Percentiles rank a stretch among this genome's conserved stretches.
phyloP scores from a whole-genome alignment of 129 eudicot genomes.

The Tagetes erecta region DNA sequence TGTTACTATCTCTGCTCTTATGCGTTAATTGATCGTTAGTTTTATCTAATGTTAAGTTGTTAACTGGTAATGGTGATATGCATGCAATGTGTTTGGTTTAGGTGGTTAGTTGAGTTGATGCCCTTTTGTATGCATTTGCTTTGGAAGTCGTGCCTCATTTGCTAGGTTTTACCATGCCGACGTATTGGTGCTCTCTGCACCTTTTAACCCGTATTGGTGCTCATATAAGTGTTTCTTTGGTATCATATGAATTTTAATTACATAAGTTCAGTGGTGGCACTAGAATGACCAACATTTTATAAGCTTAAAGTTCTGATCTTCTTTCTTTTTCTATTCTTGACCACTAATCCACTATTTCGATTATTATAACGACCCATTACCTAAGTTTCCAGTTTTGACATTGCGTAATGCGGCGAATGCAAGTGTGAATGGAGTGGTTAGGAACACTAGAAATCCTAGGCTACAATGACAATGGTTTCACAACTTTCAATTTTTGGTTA shows the following conservation, averaged over 20 bases:
- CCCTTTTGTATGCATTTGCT: background rate
- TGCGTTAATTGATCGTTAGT: background rate
- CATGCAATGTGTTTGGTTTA: background rate
- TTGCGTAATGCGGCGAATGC: background rate
- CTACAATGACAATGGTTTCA: background rate
- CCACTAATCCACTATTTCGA: background rate
- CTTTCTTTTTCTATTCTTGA: background rate
- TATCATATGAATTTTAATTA: background rate
- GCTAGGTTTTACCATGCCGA: background rate
- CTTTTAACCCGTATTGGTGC: background rate
- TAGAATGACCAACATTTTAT: background rate
- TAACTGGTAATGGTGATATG: background rate
- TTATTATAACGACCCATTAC: background rate
- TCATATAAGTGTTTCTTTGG: background rate
- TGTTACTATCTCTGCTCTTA: background rate
- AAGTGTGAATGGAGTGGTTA: background rate
- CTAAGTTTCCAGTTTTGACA: background rate
- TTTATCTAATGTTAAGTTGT: background rate
- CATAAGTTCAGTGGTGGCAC: slow-evolving; percentile 1
- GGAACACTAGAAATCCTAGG: background rate
- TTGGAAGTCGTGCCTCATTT: background rate
- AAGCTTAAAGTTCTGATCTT: background rate
- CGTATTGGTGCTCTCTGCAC: background rate
- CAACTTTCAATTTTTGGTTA: background rate
- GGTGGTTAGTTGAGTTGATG: background rate